Base-by-base conservation (phyloP, 345 rosid genomes). In the Excoecaria agallocha region DNA sequence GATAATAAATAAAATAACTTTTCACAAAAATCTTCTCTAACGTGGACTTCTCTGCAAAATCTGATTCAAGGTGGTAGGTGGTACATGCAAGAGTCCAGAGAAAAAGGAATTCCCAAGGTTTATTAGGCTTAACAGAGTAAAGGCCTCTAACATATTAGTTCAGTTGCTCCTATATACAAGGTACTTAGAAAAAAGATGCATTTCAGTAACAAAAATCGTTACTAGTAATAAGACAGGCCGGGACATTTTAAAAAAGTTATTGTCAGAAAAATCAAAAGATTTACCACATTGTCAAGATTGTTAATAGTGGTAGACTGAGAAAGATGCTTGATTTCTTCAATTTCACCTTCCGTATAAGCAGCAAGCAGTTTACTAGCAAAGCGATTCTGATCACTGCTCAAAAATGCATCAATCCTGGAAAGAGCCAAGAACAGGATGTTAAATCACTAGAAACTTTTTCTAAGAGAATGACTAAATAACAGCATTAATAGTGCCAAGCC, bases 301-400 rank as follows among this genome's bases (percentile, higher is more conserved):
- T 87, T 82, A 70, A 95, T 79, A 37, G 96, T 80, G 85, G 93
- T 90, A 51, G 98, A 88, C 66, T 92, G 82, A 55, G 92, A 86
- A 63, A 94, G 78, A 19, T 83, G 89, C 84, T 92, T 91, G 75
- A 94, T 91, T 86, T 94, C 99, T 88, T 94, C 99, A 45, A 87
- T 51, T 63, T 91, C 97, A 71, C 96, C 98, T 80, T 94, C 98
- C 6, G 66, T 71, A 74, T 92, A 92, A 50, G 99, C 99, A 61
- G 95, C 83, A 71, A 95, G 89, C 19, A 95, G 85, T 85, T 89
- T 91, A 79, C 82, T 85, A 56, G 94, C 99, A 71, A 88, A 83
- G 66, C 94, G 89, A 80, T 74, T 83, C 82, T 93, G 98, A 82
- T 95, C 98, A 75, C 99, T 95, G 72, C 84, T 82, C 82, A 92